Evolutionary conservation across 768 basidiomycete genomes (phyloP).

Genomic region (Tulasnella sp.): DNA sequence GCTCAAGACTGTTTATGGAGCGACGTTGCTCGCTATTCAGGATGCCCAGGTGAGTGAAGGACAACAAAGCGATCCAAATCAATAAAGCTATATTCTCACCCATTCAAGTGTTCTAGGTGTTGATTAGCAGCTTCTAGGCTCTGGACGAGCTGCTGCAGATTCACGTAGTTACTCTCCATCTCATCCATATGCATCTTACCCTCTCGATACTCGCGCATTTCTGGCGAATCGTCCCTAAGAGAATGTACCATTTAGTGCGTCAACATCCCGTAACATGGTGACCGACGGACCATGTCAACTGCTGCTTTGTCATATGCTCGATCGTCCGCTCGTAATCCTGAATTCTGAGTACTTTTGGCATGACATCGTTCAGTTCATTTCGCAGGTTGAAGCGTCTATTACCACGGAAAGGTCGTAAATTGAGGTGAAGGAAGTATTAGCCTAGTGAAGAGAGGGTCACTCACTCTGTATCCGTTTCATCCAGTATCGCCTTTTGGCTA

Average conservation of each 20-base stretch:
- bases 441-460: background rate
- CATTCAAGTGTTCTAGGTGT: slow-evolving; percentile 46
- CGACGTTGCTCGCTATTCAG: slow-evolving; percentile 8
- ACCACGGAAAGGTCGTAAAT: background rate
- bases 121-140: slow-evolving; percentile 44
- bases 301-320: slow-evolving; percentile 65
- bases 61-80: too few species aligned
- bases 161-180: slow-evolving; percentile 48
- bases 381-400: slow-evolving; percentile 55
- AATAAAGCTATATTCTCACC: too few species aligned
- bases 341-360: slow-evolving; percentile 71
- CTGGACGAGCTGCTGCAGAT: slow-evolving; percentile 55
- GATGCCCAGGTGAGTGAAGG: too few species aligned
- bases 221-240: slow-evolving; percentile 43
- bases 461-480: slow-evolving; percentile 28
- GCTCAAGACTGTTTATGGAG: background rate
- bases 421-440: background rate
- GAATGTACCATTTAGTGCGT: background rate
- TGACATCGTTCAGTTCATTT: slow-evolving; percentile 65
- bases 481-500: slow-evolving; percentile 27
- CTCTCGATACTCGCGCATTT: slow-evolving; percentile 43
- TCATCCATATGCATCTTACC: slow-evolving; percentile 47
- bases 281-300: slow-evolving; percentile 64
- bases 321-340: slow-evolving; percentile 82
- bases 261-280: background rate